Conservation (phyloP, 768 basidiomycete species). For the Tulasnella sp. region DNA sequence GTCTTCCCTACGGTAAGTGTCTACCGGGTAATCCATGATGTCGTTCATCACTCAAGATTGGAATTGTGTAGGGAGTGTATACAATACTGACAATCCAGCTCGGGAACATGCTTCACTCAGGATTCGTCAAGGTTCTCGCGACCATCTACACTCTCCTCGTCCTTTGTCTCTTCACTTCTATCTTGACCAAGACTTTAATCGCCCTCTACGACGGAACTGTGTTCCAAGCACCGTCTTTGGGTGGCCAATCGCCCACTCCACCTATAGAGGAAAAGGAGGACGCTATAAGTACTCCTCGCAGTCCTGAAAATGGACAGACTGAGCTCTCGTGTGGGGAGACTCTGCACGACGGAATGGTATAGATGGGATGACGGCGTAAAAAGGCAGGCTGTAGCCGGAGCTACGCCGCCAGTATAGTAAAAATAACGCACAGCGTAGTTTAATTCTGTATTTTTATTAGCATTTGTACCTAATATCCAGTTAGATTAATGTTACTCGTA, state of each 20-base stretch:
- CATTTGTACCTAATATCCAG: too few species aligned
- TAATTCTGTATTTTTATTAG: too few species aligned
- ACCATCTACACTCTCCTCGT: constrained; percentile 32
- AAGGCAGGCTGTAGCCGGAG: too few species aligned
- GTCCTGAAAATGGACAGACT: too few species aligned
- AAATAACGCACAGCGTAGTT: too few species aligned
- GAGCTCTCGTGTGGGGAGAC: too few species aligned
- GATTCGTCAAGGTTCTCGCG: constrained; percentile 46
- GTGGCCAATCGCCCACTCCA: background rate
- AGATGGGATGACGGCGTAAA: too few species aligned
- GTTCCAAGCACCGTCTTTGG: constrained; percentile 10
- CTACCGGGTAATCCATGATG: background rate
- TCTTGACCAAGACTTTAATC: constrained; percentile 5
- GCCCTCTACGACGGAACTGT: background rate
- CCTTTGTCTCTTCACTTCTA: constrained; percentile 10
- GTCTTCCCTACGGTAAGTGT: constrained; percentile 55
- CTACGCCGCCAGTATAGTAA: too few species aligned
- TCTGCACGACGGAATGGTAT: too few species aligned
- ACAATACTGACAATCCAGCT: constrained; percentile 47
- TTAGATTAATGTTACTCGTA: too few species aligned
- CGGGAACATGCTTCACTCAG: constrained; percentile 35
- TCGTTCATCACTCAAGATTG: background rate
- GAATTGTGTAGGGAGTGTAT: constrained; percentile 33
- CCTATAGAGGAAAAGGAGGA: too few species aligned
- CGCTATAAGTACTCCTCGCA: too few species aligned